phyloP scores from a whole-genome alignment of 495 filamentous ascomycete genomes.

The Darksidea phi region DNA sequence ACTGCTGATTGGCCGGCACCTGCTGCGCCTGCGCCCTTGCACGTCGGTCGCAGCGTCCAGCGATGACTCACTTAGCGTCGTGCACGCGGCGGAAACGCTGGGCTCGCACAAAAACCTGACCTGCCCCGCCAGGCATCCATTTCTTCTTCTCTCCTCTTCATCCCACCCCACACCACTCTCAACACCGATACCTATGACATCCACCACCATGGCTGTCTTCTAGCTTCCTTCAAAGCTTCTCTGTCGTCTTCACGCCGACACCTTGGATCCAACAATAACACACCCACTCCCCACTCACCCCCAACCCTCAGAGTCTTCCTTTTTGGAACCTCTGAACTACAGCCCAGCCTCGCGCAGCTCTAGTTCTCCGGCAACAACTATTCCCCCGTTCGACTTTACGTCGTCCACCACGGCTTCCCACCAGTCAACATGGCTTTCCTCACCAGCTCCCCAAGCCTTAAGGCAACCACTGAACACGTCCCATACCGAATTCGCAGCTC shows the following conservation, averaged over 20 bases:
- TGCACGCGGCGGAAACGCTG: neutral
- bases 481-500: constrained; percentile 46
- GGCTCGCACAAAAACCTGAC: neutral
- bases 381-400: constrained; percentile 54
- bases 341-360: constrained; percentile 55
- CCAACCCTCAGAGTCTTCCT: constrained; percentile 42
- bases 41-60: neutral
- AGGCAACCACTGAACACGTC: constrained; percentile 44
- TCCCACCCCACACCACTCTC: constrained; percentile 37
- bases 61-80: neutral
- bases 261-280: constrained; percentile 48
- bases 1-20: neutral
- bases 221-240: constrained; percentile 51
- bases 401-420: constrained; percentile 65
- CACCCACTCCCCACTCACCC: constrained; percentile 44
- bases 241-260: constrained; percentile 49
- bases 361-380: constrained; percentile 51
- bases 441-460: constrained; percentile 51
- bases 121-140: constrained; percentile 5
- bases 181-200: constrained; percentile 42
- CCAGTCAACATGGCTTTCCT: constrained; percentile 63
- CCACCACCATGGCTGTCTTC: constrained; percentile 53
- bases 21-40: neutral
- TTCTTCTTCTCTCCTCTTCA: constrained; percentile 36
- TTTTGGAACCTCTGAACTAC: constrained; percentile 59